phyloP scores from a whole-genome alignment of 1,284 basidiomycete species.

The Cryptococcus maquisensis region DNA sequence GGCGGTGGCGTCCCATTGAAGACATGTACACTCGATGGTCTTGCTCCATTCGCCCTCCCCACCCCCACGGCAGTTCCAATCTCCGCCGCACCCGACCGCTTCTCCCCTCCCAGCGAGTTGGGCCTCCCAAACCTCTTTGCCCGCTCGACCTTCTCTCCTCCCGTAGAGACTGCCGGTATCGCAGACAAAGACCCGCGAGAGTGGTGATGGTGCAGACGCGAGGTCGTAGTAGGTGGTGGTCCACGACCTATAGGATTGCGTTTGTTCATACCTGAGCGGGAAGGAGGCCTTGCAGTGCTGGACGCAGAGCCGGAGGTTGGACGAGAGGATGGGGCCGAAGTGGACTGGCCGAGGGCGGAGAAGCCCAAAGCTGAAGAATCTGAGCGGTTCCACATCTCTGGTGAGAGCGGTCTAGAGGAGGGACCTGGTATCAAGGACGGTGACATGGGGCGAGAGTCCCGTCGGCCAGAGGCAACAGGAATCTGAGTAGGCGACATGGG shows the following conservation, averaged over 20 bases:
- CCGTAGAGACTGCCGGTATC: neutral
- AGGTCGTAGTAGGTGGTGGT: conserved; percentile 19
- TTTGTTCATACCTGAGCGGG: conserved; percentile 9
- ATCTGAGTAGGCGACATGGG: conserved; percentile 15
- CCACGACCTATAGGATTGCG: conserved; percentile 22
- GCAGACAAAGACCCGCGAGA: neutral
- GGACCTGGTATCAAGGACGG: conserved; percentile 8
- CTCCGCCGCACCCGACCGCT: conserved; percentile 25
- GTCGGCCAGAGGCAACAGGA: conserved; percentile 1
- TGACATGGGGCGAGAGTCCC: conserved; percentile 19
- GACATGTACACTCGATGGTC: conserved; percentile 30
- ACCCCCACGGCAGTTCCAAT: neutral
- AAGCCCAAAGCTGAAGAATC: neutral
- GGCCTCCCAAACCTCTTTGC: neutral
- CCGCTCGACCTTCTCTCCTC: neutral
- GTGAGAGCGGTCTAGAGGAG: neutral
- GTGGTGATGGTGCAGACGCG: neutral
- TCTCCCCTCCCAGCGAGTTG: conserved; percentile 23
- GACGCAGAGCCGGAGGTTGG: conserved; percentile 3
- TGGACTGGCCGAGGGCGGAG: too few relatives aligned
- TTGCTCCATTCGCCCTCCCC: conserved; percentile 14
- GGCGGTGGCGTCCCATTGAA: conserved; percentile 36
- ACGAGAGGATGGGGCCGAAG: neutral
- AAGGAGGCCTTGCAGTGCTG: conserved; percentile 1
- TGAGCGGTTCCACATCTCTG: neutral